Evolutionary conservation across 2,329 filamentous ascomycete genomes (phyloP), one percentile per base, ranked within the genome.

Genomic region (Colletotrichum sp.): DNA sequence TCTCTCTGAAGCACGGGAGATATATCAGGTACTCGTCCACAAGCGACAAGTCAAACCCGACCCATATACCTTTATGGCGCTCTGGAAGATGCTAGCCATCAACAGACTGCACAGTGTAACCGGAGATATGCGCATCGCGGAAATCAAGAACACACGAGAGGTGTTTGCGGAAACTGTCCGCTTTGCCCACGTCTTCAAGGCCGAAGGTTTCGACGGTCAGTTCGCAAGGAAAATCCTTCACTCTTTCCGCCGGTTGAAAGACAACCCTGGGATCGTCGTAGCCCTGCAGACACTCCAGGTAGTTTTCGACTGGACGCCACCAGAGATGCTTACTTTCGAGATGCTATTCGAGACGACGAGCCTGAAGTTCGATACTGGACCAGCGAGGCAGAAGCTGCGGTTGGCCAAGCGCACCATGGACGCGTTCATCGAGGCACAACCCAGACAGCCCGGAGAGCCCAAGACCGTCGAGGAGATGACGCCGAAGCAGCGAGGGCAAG

Each of bases 61-160:
- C 76, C 86, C 92, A 0, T 90, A 93, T 81, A 94, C 93, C 2
- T 95, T 93, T 79, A 88, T 90, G 74, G 89, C 90, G 18, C 88
- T 95, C 16, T 95, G 92, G 91, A 89, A 89, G 80, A 86, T 88
- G 12, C 83, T 91, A 33, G 84, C 84, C 6, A 82, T 88, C 76
- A 91, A 90, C 80, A 86, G 87, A 6, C 80, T 87, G 18, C 82
- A 84, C 65, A 72, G 78, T n/a, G 29, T 86, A 70, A 69, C 81
- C 3, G 76, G 80, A 5, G 79, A 79, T 2, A 73, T 81, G 55
- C 58, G 82, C 21, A 67, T 71, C 11, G 73, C 75, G 5, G 84
- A 87, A 61, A 79, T 80, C 6, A 73, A 74, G 8, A 79, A 78
- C 27, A 83, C 86, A 7, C 84, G 88, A 18, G 78, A 78, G 24